These are phyloP conservation scores for Ustilago cynodontis DNA, from an alignment of 1,284 basidiomycete species.

Conservation along the genomic window DNA sequence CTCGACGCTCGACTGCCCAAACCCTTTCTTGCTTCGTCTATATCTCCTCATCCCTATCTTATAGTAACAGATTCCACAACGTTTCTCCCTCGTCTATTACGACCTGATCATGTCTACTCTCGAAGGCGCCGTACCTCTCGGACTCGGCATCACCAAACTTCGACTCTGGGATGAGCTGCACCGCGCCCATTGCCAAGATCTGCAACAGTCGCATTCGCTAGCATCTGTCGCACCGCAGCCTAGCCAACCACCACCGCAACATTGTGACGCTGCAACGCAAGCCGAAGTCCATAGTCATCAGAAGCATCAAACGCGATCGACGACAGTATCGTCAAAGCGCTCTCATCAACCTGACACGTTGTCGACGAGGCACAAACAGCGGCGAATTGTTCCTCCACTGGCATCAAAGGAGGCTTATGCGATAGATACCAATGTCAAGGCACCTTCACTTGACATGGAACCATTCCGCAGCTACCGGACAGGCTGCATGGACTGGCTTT, in stretches of 20 bases:
- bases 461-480: not conserved
- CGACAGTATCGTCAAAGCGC: not conserved
- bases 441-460: not conserved
- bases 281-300: not conserved
- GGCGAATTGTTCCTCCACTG: not conserved
- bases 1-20: not conserved
- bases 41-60: not conserved
- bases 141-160: constrained; percentile 44
- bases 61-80: not conserved
- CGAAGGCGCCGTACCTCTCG: constrained; percentile 36
- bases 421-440: not conserved
- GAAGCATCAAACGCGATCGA: not conserved
- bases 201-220: not conserved
- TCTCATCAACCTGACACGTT: not conserved
- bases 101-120: constrained; percentile 35
- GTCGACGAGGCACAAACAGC: not conserved
- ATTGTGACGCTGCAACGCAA: no score
- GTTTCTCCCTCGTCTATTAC: not conserved
- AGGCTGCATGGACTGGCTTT: not conserved
- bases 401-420: not conserved
- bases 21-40: not conserved
- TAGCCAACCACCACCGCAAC: no score
- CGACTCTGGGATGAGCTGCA: constrained; percentile 47
- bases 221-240: no score
- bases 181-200: constrained; percentile 18